These are phyloP conservation scores for Geotrichum carabidarum DNA, from an alignment of 1,139 yeast genomes.

Conservation along the genomic window DNA sequence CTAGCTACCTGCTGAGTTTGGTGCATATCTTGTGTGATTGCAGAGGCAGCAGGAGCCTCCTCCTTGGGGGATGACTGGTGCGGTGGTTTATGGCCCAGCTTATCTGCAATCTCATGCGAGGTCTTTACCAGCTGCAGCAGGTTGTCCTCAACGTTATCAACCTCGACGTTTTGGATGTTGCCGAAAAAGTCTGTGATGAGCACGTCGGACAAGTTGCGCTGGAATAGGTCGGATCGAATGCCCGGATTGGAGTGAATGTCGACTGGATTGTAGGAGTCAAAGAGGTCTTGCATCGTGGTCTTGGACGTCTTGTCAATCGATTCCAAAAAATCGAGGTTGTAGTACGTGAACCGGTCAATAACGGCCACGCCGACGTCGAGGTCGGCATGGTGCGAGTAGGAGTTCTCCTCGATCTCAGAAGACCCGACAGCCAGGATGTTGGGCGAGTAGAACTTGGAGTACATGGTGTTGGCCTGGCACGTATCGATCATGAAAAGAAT, in stretches of 20 bases:
- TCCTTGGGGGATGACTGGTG: not conserved
- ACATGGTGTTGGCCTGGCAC: constrained; percentile 98
- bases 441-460: constrained; percentile 85
- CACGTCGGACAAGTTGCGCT: constrained; percentile 63
- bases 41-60: not conserved
- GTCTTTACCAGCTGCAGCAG: constrained; percentile 8
- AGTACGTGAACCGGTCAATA: constrained; percentile 91
- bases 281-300: constrained; percentile 72
- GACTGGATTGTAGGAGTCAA: constrained; percentile 76
- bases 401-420: constrained; percentile 80
- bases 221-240: constrained; percentile 71
- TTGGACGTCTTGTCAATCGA: constrained; percentile 65
- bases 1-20: not conserved
- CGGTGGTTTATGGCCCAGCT: not conserved
- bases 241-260: constrained; percentile 92
- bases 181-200: constrained; percentile 91
- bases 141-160: constrained; percentile 49
- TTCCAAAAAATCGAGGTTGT: constrained; percentile 84
- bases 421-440: constrained; percentile 92
- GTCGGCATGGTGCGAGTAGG: constrained; percentile 94
- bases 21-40: not conserved
- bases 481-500: constrained; percentile 97
- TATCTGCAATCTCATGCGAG: constrained; percentile 7
- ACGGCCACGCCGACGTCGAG: constrained; percentile 96
- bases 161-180: constrained; percentile 76